Conservation (phyloP, 2,329 filamentous ascomycete species). For the Lachnellula willkommii region DNA sequence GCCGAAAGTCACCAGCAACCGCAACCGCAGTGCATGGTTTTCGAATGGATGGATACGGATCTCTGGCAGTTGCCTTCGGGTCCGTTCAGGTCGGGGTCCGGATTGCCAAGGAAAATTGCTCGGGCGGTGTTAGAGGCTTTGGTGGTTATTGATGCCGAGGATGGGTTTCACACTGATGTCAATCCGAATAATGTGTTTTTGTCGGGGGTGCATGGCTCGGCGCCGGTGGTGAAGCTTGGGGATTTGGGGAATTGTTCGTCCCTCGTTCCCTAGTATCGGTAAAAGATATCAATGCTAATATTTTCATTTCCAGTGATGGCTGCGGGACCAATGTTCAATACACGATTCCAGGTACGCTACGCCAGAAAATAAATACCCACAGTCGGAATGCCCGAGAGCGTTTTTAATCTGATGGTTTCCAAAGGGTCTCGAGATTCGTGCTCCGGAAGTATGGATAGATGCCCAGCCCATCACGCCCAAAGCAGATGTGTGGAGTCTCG, state of each 20-base stretch:
- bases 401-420: too few relatives aligned
- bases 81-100: background rate
- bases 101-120: background rate
- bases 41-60: conserved; percentile 4
- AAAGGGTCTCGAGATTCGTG: background rate
- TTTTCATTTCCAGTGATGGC: background rate
- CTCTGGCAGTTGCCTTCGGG: background rate
- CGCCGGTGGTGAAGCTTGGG: background rate
- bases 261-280: background rate
- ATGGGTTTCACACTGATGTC: conserved; percentile 17
- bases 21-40: background rate
- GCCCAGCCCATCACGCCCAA: conserved; percentile 10
- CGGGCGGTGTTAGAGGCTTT: background rate
- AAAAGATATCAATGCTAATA: background rate
- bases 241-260: background rate
- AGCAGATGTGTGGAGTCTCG: conserved; percentile 25
- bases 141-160: background rate
- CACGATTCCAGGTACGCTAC: too few relatives aligned
- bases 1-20: background rate
- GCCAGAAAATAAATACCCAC: too few relatives aligned
- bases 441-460: background rate
- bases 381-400: too few relatives aligned
- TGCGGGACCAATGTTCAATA: too few relatives aligned
- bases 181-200: conserved; percentile 23
- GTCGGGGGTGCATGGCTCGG: conserved; percentile 4